These are phyloP conservation scores for Tetragonia tetragonoides DNA, from an alignment of 148 eudicot species.

Conservation along the genomic window DNA sequence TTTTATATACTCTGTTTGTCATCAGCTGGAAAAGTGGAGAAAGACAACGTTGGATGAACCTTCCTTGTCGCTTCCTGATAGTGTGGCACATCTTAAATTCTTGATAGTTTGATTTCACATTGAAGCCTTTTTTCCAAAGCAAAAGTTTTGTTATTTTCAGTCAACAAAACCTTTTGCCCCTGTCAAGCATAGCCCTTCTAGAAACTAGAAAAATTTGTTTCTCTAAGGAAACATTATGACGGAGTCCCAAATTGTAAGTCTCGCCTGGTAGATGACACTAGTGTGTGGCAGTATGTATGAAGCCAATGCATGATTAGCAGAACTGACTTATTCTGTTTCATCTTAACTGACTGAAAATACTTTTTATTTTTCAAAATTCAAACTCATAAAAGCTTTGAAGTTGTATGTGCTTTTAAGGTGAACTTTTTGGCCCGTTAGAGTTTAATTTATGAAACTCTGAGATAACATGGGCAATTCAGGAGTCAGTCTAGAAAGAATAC, in stretches of 20 bases:
- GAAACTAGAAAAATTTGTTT: background rate
- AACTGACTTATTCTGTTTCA: background rate
- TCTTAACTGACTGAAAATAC: background rate
- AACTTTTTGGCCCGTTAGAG: background rate
- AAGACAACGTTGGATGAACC: background rate
- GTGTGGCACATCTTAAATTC: background rate
- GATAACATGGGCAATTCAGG: background rate
- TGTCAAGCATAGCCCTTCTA: background rate
- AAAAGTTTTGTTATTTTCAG: background rate
- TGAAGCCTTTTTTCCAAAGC: conserved; percentile 2
- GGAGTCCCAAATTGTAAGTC: background rate
- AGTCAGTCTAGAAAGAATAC: background rate
- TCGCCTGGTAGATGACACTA: background rate
- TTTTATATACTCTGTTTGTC: background rate
- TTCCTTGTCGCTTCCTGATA: background rate
- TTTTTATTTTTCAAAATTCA: background rate
- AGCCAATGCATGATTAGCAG: too few species aligned
- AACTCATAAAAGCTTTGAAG: background rate
- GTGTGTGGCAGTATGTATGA: background rate
- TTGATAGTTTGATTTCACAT: background rate
- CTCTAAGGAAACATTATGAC: background rate
- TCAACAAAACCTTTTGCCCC: background rate
- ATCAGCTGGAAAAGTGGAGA: background rate
- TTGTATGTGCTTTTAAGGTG: background rate
- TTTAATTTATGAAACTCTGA: too few species aligned